Conservation (phyloP, 163 green algal species). For the Volvox carteri region DNA sequence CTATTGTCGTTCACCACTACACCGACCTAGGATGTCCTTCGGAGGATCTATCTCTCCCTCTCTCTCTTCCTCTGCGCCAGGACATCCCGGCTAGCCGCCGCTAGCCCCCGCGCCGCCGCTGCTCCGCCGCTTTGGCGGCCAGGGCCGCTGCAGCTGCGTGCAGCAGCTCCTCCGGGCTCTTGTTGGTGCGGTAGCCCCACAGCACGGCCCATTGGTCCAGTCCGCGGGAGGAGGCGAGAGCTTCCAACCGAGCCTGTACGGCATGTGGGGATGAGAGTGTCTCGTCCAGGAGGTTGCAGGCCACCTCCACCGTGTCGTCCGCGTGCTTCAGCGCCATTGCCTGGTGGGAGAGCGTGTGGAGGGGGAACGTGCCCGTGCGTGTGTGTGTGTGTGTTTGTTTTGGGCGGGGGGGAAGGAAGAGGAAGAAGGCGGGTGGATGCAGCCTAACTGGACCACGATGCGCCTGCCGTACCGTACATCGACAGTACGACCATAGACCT, state of each 20-base stretch:
- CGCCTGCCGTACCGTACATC: too few species aligned
- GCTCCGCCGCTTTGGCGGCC: neutral
- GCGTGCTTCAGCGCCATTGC: constrained; percentile 85
- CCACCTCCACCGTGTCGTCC: constrained; percentile 71
- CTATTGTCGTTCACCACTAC: too few species aligned
- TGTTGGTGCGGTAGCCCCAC: constrained; percentile 44
- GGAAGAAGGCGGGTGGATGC: neutral
- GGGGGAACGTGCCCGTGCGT: too few species aligned
- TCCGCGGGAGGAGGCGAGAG: neutral
- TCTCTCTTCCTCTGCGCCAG: too few species aligned
- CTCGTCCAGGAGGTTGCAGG: constrained; percentile 78
- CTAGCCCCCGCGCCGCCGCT: too few species aligned
- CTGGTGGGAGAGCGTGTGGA: too few species aligned
- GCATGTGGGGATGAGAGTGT: neutral
- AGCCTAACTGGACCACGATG: too few species aligned
- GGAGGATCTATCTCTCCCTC: too few species aligned
- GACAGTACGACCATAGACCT: too few species aligned
- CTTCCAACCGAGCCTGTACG: constrained; percentile 43
- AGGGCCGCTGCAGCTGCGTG: neutral
- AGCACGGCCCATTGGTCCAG: neutral
- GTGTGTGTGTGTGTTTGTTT: neutral
- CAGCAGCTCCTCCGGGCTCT: constrained; percentile 41
- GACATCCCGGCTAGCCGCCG: too few species aligned
- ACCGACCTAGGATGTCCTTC: too few species aligned
- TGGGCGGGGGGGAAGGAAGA: neutral